Conservation (phyloP, 148 eudicot species). For the Tetragonia tetragonoides region DNA sequence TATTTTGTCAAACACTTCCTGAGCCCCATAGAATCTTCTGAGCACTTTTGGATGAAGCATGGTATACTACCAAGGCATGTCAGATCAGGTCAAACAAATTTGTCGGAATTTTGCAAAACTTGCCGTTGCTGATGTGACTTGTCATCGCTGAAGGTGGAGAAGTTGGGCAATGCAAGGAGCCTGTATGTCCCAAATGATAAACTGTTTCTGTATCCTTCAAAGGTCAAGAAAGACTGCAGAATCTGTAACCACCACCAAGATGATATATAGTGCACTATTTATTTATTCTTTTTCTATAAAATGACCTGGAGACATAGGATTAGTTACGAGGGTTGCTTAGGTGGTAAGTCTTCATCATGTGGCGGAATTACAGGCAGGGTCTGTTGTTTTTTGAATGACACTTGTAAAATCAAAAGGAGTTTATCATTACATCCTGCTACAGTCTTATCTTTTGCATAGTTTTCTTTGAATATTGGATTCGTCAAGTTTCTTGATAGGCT, state of each 20-base stretch:
- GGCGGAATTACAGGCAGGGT: too few species aligned
- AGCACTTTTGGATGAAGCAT: neutral
- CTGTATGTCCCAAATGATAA: neutral
- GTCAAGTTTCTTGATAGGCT: too few species aligned
- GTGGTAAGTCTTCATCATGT: too few species aligned
- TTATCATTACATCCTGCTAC: too few species aligned
- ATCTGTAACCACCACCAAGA: neutral
- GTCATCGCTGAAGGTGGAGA: neutral
- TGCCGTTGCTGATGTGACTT: neutral
- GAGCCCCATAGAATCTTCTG: neutral
- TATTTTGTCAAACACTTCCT: constrained; percentile 4
- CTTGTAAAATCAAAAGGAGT: too few species aligned
- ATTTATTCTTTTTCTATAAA: too few species aligned
- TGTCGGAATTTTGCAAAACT: neutral
- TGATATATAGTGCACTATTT: too few species aligned
- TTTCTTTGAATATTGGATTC: too few species aligned
- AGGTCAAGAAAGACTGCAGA: neutral
- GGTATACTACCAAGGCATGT: neutral
- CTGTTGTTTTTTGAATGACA: too few species aligned
- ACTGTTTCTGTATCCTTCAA: neutral
- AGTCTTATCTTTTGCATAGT: too few species aligned
- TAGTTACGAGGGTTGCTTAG: too few species aligned
- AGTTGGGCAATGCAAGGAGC: neutral
- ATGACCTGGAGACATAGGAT: too few species aligned
- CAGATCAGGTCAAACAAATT: neutral